phyloP scores from a whole-genome alignment of 805 yeast species.

The Yarrowia osloensis region DNA sequence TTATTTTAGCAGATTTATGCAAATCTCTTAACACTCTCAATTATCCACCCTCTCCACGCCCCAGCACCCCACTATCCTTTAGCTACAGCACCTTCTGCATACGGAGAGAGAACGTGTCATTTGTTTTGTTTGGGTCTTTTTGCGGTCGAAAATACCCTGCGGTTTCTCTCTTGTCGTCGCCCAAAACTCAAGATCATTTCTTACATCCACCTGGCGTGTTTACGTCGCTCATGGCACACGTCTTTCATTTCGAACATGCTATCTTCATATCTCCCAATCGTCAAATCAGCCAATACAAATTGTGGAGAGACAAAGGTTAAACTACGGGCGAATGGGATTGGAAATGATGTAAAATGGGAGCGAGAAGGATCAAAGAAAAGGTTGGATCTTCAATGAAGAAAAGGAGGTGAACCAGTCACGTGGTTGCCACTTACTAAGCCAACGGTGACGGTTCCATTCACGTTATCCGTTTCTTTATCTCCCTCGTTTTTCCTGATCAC shows the following conservation, averaged over 20 bases:
- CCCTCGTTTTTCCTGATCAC: neutral
- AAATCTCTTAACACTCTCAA: too few species aligned
- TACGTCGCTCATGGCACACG: neutral
- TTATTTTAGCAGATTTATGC: too few species aligned
- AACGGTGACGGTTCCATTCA: too few species aligned
- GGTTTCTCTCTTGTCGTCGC: neutral
- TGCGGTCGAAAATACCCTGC: neutral
- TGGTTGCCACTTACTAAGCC: too few species aligned
- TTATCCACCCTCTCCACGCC: too few species aligned
- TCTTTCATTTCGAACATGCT: slow-evolving; percentile 5
- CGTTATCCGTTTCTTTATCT: neutral
- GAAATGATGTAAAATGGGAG: neutral
- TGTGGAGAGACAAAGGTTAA: slow-evolving; percentile 6
- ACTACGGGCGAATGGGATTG: neutral
- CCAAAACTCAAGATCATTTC: slow-evolving; percentile 1
- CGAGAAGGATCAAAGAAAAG: too few species aligned
- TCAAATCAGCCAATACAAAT: slow-evolving; percentile 20
- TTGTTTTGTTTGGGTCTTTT: neutral
- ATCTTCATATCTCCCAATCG: slow-evolving; percentile 21
- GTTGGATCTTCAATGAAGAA: too few species aligned
- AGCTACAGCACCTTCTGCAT: neutral
- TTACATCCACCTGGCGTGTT: slow-evolving; percentile 9
- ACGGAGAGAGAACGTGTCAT: neutral
- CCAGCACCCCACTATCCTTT: neutral
- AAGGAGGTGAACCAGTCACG: too few species aligned